A percentile compares a stretch with the other conserved stretches of the same genome.
These are phyloP conservation scores for Boletus huronensis DNA, from an alignment of 768 basidiomycete species.

Conservation along the genomic window DNA sequence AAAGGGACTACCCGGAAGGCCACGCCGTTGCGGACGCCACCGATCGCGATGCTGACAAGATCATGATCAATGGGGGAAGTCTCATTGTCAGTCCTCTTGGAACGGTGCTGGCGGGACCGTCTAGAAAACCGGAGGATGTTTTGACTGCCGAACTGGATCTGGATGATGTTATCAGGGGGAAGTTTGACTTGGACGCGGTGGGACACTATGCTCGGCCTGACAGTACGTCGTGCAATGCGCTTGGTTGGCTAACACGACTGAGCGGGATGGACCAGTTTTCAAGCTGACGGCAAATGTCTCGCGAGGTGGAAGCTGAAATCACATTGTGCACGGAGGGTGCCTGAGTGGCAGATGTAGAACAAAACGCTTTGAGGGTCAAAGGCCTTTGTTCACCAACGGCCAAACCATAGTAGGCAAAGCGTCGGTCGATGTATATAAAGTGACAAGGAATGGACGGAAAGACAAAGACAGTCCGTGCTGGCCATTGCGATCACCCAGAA, in stretches of 20 bases:
- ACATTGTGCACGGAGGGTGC: not conserved
- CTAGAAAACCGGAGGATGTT: slow-evolving; percentile 49
- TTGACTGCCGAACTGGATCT: slow-evolving; percentile 57
- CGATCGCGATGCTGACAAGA: slow-evolving; percentile 41
- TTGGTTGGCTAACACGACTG: slow-evolving; percentile 2
- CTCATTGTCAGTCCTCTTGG: slow-evolving; percentile 60
- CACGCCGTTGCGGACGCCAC: slow-evolving; percentile 41
- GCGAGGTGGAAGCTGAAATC: not conserved
- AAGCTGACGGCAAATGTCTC: slow-evolving; percentile 16
- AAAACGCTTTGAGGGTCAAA: slow-evolving; percentile 10
- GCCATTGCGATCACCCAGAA: not conserved
- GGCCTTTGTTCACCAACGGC: slow-evolving; percentile 12
- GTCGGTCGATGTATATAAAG: slow-evolving; percentile 25
- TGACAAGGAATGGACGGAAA: not conserved
- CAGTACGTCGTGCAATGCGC: slow-evolving; percentile 34
- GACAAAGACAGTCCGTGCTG: not conserved
- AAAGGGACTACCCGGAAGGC: slow-evolving; percentile 48
- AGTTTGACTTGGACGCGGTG: slow-evolving; percentile 59
- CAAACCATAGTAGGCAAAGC: slow-evolving; percentile 10
- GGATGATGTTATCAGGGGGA: slow-evolving; percentile 52
- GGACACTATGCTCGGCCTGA: slow-evolving; percentile 63
- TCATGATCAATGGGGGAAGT: slow-evolving; percentile 61
- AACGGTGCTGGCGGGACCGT: slow-evolving; percentile 55
- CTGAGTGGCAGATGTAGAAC: slow-evolving; percentile 6
- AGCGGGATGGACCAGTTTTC: slow-evolving; percentile 24